These are phyloP conservation scores for Chlorella sp. DNA, from an alignment of 139 green algal species.

Conservation along the genomic window DNA sequence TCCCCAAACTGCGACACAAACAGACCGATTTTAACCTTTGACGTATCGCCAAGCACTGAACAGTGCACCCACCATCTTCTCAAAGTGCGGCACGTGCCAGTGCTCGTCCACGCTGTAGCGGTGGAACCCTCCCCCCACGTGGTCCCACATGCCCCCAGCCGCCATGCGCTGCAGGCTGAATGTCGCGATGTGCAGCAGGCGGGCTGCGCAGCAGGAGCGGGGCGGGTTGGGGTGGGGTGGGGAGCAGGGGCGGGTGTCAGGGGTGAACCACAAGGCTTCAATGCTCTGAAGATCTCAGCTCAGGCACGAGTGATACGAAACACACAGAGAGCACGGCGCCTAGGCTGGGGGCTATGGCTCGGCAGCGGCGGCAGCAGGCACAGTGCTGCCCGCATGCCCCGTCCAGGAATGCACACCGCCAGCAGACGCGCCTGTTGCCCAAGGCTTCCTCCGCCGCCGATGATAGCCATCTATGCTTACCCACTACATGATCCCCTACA, in stretches of 20 bases:
- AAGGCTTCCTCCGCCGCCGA: background rate
- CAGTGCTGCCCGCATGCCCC: background rate
- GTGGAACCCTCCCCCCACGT: conserved; percentile 92
- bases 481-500: too few relatives aligned
- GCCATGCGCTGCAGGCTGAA: conserved; percentile 79
- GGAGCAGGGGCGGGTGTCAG: background rate
- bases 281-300: background rate
- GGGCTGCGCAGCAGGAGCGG: conserved; percentile 6
- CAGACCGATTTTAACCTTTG: too few relatives aligned
- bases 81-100: conserved; percentile 85
- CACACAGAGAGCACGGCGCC: background rate
- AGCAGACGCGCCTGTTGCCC: background rate
- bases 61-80: conserved; percentile 79
- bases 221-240: background rate
- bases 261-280: background rate
- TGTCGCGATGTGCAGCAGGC: conserved; percentile 62
- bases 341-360: background rate
- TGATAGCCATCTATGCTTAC: too few relatives aligned
- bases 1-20: too few relatives aligned
- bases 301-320: background rate
- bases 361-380: background rate
- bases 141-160: conserved; percentile 84
- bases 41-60: background rate
- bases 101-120: conserved; percentile 65
- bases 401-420: background rate